Evolutionary conservation across 257 asterid genomes (phyloP).

Genomic region (Leptodermis oblonga): DNA sequence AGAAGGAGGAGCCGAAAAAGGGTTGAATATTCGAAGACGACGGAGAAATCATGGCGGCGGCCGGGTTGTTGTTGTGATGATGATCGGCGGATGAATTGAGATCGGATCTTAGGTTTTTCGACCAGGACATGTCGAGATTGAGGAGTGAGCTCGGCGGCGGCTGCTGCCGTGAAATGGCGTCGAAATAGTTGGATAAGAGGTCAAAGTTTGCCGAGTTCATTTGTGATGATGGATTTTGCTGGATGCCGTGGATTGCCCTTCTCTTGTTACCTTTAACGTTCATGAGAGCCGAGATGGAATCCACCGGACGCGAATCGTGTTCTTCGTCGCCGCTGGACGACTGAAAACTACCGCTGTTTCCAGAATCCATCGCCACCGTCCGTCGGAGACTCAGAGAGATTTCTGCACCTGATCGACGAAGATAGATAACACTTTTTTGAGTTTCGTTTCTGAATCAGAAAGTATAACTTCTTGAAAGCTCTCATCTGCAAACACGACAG

Average conservation of each 20-base stretch:
- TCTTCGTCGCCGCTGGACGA: constrained; percentile 79
- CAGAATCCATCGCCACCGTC: constrained; percentile 46
- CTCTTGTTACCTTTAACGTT: constrained; percentile 5
- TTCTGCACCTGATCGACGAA: constrained; percentile 23
- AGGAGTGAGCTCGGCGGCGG: constrained; percentile 17
- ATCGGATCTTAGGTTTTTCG: constrained; percentile 37
- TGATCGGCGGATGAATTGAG: constrained; percentile 24
- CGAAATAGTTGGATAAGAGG: constrained; percentile 41
- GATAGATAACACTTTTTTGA: background rate
- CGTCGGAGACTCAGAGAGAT: constrained; percentile 13
- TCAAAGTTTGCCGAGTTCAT: constrained; percentile 31
- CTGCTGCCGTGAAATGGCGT: constrained; percentile 18
- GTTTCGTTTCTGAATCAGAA: constrained; percentile 14
- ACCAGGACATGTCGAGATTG: constrained; percentile 36
- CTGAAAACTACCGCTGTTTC: constrained; percentile 62
- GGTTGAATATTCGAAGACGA: constrained; percentile 15
- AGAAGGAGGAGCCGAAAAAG: constrained; percentile 6
- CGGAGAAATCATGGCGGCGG: constrained; percentile 14
- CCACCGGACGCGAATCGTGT: constrained; percentile 56
- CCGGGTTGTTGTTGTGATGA: constrained; percentile 13
- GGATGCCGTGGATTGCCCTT: background rate
- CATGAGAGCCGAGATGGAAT: constrained; percentile 29
- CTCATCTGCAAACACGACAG: constrained; percentile 29
- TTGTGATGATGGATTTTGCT: background rate
- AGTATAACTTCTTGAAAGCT: constrained; percentile 22